Percentiles rank a stretch among this genome's conserved stretches.
Conservation (phyloP, 2,329 filamentous ascomycete species). For the Trichoderma citrinoviride region DNA sequence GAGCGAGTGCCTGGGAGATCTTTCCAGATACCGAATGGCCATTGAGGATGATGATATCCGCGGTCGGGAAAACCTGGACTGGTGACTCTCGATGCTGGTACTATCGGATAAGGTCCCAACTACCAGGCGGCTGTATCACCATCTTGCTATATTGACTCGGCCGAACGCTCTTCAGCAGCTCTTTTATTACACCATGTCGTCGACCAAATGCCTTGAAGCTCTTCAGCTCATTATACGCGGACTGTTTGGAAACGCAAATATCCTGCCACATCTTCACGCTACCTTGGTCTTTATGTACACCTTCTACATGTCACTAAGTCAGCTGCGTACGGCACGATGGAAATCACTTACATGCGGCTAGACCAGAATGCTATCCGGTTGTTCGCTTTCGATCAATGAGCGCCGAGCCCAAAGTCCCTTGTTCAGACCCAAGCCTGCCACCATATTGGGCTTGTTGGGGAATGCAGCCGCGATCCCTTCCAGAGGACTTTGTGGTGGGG, state of each 20-base stretch:
- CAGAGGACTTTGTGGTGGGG: slow-evolving; percentile 68
- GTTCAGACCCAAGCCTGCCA: slow-evolving; percentile 45
- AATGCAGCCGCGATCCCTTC: slow-evolving; percentile 52
- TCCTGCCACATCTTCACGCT: slow-evolving; percentile 61
- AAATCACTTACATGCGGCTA: not conserved
- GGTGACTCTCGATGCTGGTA: slow-evolving; percentile 81
- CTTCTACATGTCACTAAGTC: slow-evolving; percentile 1
- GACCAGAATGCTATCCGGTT: slow-evolving; percentile 31
- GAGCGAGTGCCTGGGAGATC: slow-evolving; percentile 86
- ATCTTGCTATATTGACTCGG: slow-evolving; percentile 74
- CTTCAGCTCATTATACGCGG: slow-evolving; percentile 47
- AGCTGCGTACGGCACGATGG: not conserved
- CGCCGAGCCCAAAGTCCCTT: slow-evolving; percentile 39
- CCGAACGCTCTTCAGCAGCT: slow-evolving; percentile 69
- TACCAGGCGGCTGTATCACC: slow-evolving; percentile 79
- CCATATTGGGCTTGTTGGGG: slow-evolving; percentile 36
- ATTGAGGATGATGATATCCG: slow-evolving; percentile 78
- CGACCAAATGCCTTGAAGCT: too few species aligned
- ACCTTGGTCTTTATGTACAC: slow-evolving; percentile 55
- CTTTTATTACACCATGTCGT: slow-evolving; percentile 55
- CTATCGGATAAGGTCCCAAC: slow-evolving; percentile 68
- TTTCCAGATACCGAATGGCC: slow-evolving; percentile 65
- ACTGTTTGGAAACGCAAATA: slow-evolving; percentile 55
- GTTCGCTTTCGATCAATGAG: slow-evolving; percentile 39
- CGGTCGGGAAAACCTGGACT: slow-evolving; percentile 75